Conservation (phyloP, 2,329 filamentous ascomycete species). For the Mariannaea elegans region DNA sequence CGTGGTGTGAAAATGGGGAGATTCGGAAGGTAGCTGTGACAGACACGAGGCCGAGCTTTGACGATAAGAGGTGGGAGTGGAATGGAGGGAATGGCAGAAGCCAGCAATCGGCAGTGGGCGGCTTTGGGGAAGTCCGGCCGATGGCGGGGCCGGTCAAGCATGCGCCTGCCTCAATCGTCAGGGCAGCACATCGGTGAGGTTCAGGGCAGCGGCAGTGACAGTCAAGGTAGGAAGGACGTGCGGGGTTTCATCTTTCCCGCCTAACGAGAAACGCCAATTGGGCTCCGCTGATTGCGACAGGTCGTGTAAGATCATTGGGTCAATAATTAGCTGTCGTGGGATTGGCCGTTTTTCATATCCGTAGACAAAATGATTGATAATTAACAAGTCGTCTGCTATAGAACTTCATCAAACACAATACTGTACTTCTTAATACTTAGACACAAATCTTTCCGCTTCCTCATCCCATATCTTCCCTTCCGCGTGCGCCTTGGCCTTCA, state of each 20-base stretch:
- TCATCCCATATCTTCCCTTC: background rate
- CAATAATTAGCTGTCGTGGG: slow-evolving; percentile 1
- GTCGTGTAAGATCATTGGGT: slow-evolving; percentile 43
- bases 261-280: slow-evolving; percentile 16
- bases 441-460: too few species aligned
- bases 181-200: slow-evolving; percentile 5
- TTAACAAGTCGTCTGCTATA: too few species aligned
- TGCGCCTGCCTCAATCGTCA: background rate
- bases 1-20: slow-evolving; percentile 9
- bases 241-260: slow-evolving; percentile 15
- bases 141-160: slow-evolving; percentile 3
- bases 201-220: background rate
- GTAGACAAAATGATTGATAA: too few species aligned
- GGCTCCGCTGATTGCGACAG: slow-evolving; percentile 18
- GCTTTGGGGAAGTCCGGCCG: background rate
- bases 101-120: background rate
- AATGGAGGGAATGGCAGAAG: background rate
- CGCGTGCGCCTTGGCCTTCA: background rate
- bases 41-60: slow-evolving; percentile 18
- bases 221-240: background rate
- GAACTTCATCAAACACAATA: too few species aligned
- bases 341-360: too few species aligned
- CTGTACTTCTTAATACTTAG: too few species aligned
- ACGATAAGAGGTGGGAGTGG: slow-evolving; percentile 14
- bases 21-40: background rate